A percentile compares a stretch with the other conserved stretches of the same genome.
Evolutionary conservation across 768 basidiomycete genomes (phyloP).

Genomic region (Lentinula sp.): DNA sequence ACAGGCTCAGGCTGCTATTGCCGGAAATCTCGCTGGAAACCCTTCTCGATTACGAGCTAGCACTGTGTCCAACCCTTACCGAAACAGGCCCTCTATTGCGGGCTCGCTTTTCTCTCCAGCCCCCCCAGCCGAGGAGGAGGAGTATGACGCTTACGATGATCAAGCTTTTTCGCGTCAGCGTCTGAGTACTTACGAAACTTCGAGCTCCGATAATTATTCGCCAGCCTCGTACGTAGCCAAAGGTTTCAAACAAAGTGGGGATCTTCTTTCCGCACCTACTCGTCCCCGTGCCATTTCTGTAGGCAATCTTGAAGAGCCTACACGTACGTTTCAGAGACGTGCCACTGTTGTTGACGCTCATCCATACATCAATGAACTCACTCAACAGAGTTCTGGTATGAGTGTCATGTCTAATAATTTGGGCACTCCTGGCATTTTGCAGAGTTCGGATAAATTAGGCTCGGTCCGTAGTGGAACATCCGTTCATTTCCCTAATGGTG

Average conservation of each 20-base stretch:
- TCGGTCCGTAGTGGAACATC: slow-evolving; percentile 40
- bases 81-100: slow-evolving; percentile 53
- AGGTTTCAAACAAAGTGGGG: slow-evolving; percentile 64
- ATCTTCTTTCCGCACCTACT: slow-evolving; percentile 50
- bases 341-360: slow-evolving; percentile 53
- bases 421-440: slow-evolving; percentile 48
- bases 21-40: slow-evolving; percentile 66
- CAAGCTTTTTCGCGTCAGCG: slow-evolving; percentile 47
- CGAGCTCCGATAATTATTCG: slow-evolving; percentile 44
- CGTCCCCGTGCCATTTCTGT: slow-evolving; percentile 85
- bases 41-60: slow-evolving; percentile 81
- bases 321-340: slow-evolving; percentile 64
- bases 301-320: slow-evolving; percentile 79
- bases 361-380: slow-evolving; percentile 53
- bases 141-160: slow-evolving; percentile 59
- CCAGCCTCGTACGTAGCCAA: slow-evolving; percentile 61
- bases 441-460: slow-evolving; percentile 47
- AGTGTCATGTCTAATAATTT: slow-evolving; percentile 30
- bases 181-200: slow-evolving; percentile 56
- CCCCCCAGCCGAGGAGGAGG: slow-evolving; percentile 70
- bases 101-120: slow-evolving; percentile 60
- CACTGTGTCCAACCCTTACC: slow-evolving; percentile 92
- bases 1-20: slow-evolving; percentile 87
- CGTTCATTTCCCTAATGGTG: slow-evolving; percentile 69
- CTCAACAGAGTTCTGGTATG: slow-evolving; percentile 34